Conservation (phyloP, 768 basidiomycete species). For the Lactarius psammicola region DNA sequence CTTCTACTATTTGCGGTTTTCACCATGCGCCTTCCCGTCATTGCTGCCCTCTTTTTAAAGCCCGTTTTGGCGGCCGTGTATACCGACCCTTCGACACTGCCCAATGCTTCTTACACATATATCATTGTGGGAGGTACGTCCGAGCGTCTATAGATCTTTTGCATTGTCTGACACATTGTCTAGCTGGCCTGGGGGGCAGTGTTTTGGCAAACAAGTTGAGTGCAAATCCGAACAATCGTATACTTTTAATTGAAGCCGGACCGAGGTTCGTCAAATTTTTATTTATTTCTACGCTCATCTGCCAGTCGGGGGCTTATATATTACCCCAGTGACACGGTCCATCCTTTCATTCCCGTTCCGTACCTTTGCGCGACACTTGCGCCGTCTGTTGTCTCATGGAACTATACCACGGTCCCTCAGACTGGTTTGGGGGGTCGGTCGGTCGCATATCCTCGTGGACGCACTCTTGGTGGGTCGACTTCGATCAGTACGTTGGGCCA, state of each 20-base stretch:
- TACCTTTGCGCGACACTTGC: conserved; percentile 10
- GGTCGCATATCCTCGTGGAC: conserved; percentile 27
- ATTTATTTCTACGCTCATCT: not conserved
- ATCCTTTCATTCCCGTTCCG: conserved; percentile 3
- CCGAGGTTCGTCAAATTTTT: conserved; percentile 30
- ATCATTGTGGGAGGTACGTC: conserved; percentile 16
- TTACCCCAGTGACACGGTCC: not conserved
- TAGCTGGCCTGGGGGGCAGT: conserved; percentile 24
- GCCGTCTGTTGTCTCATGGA: conserved; percentile 26
- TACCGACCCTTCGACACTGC: not conserved
- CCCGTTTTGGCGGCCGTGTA: not conserved
- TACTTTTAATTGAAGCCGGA: conserved; percentile 30
- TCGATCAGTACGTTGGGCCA: conserved; percentile 26
- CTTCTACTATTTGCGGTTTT: not conserved
- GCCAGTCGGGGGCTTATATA: not conserved
- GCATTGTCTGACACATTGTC: not conserved
- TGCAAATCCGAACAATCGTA: conserved; percentile 16
- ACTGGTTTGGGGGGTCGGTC: conserved; percentile 15
- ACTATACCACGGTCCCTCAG: conserved; percentile 29
- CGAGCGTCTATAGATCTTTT: not conserved
- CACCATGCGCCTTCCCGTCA: not conserved
- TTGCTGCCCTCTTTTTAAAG: not conserved
- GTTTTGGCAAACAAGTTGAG: conserved; percentile 27
- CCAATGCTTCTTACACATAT: not conserved
- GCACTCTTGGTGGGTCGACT: conserved; percentile 27